Evolutionary conservation across 2,329 filamentous ascomycete genomes (phyloP).

Genomic region (Furcasterigmium furcatum): DNA sequence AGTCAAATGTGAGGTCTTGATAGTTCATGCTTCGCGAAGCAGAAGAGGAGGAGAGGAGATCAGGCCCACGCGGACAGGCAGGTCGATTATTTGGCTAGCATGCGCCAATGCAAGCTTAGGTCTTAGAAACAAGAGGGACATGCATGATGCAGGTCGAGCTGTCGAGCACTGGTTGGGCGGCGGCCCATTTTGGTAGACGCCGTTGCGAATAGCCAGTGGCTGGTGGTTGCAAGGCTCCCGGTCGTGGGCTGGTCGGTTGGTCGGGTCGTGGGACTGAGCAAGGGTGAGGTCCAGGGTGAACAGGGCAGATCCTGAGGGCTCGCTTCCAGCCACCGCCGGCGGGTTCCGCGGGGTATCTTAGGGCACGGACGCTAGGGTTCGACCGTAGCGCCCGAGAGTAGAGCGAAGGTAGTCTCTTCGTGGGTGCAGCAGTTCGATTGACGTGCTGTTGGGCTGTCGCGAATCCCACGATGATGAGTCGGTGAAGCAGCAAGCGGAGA

Average conservation of each 20-base stretch:
- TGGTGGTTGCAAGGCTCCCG: neutral
- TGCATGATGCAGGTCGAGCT: conserved; percentile 4
- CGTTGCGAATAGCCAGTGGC: conserved; percentile 3
- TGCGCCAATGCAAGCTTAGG: conserved; percentile 2
- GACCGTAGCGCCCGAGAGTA: neutral
- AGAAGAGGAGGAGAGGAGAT: neutral
- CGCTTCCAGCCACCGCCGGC: neutral
- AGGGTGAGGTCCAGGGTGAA: no score
- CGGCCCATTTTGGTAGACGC: conserved; percentile 2
- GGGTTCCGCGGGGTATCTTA: neutral
- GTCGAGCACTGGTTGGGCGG: conserved; percentile 1
- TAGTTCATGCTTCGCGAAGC: conserved; percentile 5
- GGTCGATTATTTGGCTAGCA: neutral
- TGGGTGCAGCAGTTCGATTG: neutral
- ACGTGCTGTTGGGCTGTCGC: no score
- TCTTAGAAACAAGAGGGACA: neutral
- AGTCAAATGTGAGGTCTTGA: conserved; percentile 3
- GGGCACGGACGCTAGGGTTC: neutral
- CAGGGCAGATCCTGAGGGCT: no score
- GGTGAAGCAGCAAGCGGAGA: no score
- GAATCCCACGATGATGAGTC: no score
- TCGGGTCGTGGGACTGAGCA: no score
- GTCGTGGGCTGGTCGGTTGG: no score
- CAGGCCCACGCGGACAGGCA: neutral
- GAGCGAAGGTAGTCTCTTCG: neutral